These are phyloP conservation scores for Aspergillus sp. DNA, from an alignment of 2,329 filamentous ascomycete species.

Conservation along the genomic window DNA sequence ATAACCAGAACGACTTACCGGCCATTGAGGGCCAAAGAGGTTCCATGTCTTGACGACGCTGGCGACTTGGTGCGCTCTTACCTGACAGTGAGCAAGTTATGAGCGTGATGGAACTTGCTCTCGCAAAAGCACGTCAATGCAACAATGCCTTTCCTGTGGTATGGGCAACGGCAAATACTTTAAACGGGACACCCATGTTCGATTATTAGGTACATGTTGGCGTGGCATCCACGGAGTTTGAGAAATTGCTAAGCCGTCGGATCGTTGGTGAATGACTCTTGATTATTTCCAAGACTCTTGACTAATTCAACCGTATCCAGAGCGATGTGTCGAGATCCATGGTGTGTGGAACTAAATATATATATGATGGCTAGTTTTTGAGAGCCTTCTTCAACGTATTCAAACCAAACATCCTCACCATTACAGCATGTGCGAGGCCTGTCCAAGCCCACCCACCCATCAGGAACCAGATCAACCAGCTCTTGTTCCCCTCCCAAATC, in stretches of 20 bases:
- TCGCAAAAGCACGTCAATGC: neutral
- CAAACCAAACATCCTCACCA: conserved; percentile 54
- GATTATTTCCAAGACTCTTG: neutral
- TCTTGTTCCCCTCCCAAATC: conserved; percentile 53
- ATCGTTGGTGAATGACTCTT: neutral
- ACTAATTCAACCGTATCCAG: neutral
- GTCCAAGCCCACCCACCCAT: conserved; percentile 49
- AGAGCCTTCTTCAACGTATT: conserved; percentile 42
- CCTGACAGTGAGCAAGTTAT: neutral
- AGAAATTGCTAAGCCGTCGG: neutral
- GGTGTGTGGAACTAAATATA: neutral
- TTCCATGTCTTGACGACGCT: neutral
- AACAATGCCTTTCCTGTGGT: neutral
- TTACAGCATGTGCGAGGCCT: conserved; percentile 41
- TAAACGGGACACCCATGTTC: conserved; percentile 12
- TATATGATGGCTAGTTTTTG: conserved; percentile 8
- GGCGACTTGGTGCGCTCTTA: neutral
- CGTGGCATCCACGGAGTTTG: neutral
- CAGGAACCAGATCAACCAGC: conserved; percentile 53
- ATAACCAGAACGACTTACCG: neutral
- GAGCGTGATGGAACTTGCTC: neutral
- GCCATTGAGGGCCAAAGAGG: neutral
- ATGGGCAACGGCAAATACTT: conserved; percentile 18
- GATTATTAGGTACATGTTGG: neutral
- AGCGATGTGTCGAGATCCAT: neutral